Base-by-base conservation (phyloP, 345 rosid genomes). In the Pistacia integerrima region DNA sequence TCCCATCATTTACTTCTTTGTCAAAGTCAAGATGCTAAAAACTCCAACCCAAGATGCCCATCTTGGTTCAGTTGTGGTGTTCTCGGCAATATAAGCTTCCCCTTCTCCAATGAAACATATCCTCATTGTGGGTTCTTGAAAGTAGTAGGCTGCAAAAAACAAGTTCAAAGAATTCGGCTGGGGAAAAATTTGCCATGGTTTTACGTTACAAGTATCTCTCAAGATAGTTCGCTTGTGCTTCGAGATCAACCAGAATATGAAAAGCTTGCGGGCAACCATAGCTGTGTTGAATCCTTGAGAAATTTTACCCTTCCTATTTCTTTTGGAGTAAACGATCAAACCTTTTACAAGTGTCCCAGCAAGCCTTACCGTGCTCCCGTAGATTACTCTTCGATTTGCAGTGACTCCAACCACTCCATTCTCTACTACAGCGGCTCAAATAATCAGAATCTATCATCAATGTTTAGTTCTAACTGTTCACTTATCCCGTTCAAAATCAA, bases 301-400 rank as follows among this genome's bases (percentile, higher is more conserved):
- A 54, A 16, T 1, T 14, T 54, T 2, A 54, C 6, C n/a, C 0
- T 54, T 14, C 57, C 57, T 74, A 58, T 85, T 30, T 62, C 69
- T 49, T 81, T 79, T 6, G 14, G 28, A 4, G 46, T 41, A 7
- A 41, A 5, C 0, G 46, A 73, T 5, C 16, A 58, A 13, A 72
- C 70, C 57, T 60, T 86, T 74, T 76, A 72, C 77, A 82, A 67
- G 69, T 88, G 91, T 73, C 41, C 76, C n/a, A 8, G 46, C 6
- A 41, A 1, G 63, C 2, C 3, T 1, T 41, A 59, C 18, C 67
- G 12, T 48, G 56, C 6, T 4, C 46, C 2, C n/a, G 18, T 20
- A 49, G 22, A 17, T 41, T 59, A 51, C 25, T 30, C n/a, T 18
- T 36, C 62, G 49, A 6, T 3, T 8, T 60, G 20, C 54, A 25